These are phyloP conservation scores for Yamadazyma taylorii DNA, from an alignment of 1,139 yeast genomes.

Conservation along the genomic window DNA sequence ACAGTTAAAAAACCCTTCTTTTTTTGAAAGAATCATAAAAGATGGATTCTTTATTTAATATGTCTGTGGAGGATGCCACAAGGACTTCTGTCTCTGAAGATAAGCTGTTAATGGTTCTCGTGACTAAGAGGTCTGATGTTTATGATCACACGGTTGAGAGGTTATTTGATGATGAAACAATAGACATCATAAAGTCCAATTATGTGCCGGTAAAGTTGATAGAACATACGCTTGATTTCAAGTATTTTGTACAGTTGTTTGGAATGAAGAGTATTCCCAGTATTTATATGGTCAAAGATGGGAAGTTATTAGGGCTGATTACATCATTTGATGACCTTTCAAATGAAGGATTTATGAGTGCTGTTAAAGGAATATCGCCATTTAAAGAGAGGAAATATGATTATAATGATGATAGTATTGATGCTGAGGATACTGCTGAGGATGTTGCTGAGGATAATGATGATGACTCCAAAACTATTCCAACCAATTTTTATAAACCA, in stretches of 20 bases:
- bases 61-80: slow-evolving; percentile 43
- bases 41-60: neutral
- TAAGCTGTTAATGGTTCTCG: slow-evolving; percentile 44
- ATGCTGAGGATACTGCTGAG: neutral
- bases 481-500: too few relatives aligned
- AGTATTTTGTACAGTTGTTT: slow-evolving; percentile 50
- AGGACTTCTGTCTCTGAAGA: slow-evolving; percentile 29
- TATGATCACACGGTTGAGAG: slow-evolving; percentile 16
- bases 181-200: slow-evolving; percentile 14
- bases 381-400: too few relatives aligned
- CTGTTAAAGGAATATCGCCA: too few relatives aligned
- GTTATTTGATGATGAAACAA: slow-evolving; percentile 8
- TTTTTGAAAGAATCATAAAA: neutral
- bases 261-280: slow-evolving; percentile 48
- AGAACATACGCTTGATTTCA: slow-evolving; percentile 47
- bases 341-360: too few relatives aligned
- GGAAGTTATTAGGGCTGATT: slow-evolving; percentile 45
- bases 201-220: slow-evolving; percentile 47
- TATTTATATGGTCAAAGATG: slow-evolving; percentile 47
- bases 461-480: neutral
- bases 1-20: neutral
- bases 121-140: slow-evolving; percentile 24
- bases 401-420: too few relatives aligned
- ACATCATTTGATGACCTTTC: slow-evolving; percentile 23
- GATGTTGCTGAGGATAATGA: neutral